Base-by-base conservation (phyloP, 345 rosid genomes). In the Syzygium aqueum region DNA sequence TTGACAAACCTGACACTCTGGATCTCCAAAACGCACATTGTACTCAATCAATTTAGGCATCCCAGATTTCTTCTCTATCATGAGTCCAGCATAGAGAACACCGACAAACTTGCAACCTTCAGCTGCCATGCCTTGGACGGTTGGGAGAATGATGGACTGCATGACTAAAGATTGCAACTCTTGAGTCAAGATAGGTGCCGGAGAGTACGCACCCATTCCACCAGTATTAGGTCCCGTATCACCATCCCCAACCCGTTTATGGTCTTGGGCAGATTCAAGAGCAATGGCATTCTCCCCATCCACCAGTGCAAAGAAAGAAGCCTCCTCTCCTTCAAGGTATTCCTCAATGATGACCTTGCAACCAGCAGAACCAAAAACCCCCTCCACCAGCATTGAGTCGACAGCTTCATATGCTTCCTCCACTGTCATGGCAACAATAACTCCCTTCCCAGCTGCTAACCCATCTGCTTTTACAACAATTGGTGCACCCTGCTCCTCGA, bases 1-100 rank as follows among this genome's bases (percentile, higher is more conserved):
- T 85, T 21, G 5, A 88, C 85, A 88, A 46, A 96, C 99, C 97
- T 97, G 99, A 86, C 99, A 97, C 90, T 97, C 99, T 13, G 99
- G 99, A 92, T 97, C 99, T 85, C 99, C 99, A 92, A 97, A 97
- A 53, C 98, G 97, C 63, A 97, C 99, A 91, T 97, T 97, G 93
- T 93, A 97, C 93, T 96, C 99, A n/a, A 97, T 97, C 78, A 97
- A 92, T 92, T 97, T 97, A 51, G 99, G 99, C 59, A 97, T 93
- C 86, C 99, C 95, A 3, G 99, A 92, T 88, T 94, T 97, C 92
- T 94, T 95, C 92, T 97, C 98, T 56, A 96, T 95, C 99, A 97
- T 96, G 53, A 97, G 94, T 43, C 99, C 99, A 40, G 99, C 99
- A 88, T 90, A 96, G 63, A 97, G 89, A 90, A 97, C 99, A 14